Conservation (phyloP, 768 basidiomycete genomes). For the Tricholoma furcatifolium region DNA sequence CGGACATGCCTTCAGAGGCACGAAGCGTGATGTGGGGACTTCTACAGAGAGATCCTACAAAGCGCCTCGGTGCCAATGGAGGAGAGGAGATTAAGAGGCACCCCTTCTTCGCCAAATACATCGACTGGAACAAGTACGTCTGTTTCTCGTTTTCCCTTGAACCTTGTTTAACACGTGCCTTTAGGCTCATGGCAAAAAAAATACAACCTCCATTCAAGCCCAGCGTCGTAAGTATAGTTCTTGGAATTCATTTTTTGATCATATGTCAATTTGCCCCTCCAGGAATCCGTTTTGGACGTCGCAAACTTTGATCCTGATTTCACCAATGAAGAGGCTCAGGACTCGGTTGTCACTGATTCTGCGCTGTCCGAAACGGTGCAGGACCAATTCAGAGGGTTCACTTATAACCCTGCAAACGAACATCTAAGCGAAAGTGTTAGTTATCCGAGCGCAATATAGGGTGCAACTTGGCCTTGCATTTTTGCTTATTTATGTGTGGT, state of each 20-base stretch:
- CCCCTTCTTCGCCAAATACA: slow-evolving; percentile 91
- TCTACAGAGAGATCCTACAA: slow-evolving; percentile 83
- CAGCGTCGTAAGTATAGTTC: slow-evolving; percentile 71
- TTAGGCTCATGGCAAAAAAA: slow-evolving; percentile 83
- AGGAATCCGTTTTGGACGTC: slow-evolving; percentile 93
- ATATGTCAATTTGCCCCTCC: slow-evolving; percentile 5
- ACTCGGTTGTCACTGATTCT: slow-evolving; percentile 94
- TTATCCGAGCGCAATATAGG: slow-evolving; percentile 46
- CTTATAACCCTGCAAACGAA: slow-evolving; percentile 83
- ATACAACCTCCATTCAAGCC: slow-evolving; percentile 98
- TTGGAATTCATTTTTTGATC: neutral
- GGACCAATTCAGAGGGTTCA: slow-evolving; percentile 91
- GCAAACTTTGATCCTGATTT: slow-evolving; percentile 98
- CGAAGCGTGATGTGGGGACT: slow-evolving; percentile 86
- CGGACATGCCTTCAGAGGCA: slow-evolving; percentile 87
- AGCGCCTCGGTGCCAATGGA: slow-evolving; percentile 87
- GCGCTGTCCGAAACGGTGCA: slow-evolving; percentile 94
- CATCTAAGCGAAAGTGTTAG: slow-evolving; percentile 83
- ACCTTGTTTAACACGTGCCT: neutral
- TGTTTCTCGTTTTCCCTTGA: neutral
- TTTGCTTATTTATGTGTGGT: slow-evolving; percentile 2
- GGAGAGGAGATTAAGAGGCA: slow-evolving; percentile 96
- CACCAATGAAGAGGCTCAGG: slow-evolving; percentile 91
- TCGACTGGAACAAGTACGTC: slow-evolving; percentile 82
- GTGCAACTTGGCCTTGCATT: neutral